phyloP scores from a whole-genome alignment of 192 early-diverging fungal species.

The Piromyces sp. region DNA sequence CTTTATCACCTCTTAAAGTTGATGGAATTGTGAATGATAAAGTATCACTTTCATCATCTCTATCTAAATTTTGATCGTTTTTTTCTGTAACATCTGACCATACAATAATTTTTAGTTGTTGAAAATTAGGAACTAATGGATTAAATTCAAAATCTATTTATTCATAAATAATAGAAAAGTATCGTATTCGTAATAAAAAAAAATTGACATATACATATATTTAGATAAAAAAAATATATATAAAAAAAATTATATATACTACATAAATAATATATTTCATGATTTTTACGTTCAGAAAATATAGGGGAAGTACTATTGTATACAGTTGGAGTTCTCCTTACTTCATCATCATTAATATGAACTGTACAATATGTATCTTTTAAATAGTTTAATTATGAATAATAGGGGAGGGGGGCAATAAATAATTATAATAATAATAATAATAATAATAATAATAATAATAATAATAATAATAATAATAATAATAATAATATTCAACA shows the following conservation, averaged over 20 bases:
- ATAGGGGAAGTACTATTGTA: not conserved
- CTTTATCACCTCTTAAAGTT: not conserved
- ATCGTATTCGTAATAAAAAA: too few species aligned
- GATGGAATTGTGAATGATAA: not conserved
- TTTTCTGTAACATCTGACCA: not conserved
- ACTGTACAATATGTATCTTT: not conserved
- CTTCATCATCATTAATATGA: not conserved
- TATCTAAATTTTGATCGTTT: not conserved
- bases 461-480: too few species aligned
- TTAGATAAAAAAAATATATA: too few species aligned
- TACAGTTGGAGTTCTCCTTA: not conserved
- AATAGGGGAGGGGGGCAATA: too few species aligned
- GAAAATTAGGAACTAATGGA: not conserved
- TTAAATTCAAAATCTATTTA: not conserved
- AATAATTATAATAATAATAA: too few species aligned
- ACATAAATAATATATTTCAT: too few species aligned
- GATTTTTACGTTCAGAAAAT: not conserved
- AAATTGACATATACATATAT: too few species aligned
- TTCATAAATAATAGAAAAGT: too few species aligned
- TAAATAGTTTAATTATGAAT: not conserved
- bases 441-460: too few species aligned
- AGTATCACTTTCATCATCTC: not conserved
- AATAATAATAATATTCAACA: too few species aligned
- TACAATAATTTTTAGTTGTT: not conserved
- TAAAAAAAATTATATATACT: too few species aligned